These are phyloP conservation scores for Leptomonas pyrrhocoris DNA, from an alignment of 208 protist genomes.

Conservation along the genomic window DNA sequence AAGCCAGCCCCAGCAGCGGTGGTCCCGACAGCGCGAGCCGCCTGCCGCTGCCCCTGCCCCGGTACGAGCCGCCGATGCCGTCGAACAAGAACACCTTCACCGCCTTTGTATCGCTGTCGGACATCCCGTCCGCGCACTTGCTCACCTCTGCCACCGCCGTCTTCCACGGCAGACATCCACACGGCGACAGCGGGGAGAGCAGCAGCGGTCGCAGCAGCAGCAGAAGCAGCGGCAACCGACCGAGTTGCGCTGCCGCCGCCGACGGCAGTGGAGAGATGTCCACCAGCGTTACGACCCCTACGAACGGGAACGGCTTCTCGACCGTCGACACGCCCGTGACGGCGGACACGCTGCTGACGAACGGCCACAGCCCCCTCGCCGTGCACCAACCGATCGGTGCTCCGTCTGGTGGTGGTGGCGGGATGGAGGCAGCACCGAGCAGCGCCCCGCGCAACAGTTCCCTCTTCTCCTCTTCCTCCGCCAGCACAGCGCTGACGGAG, in stretches of 20 bases:
- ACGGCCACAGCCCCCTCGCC: not conserved
- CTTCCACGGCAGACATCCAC: not conserved
- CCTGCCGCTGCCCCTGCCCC: conserved; percentile 6
- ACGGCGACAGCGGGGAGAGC: not conserved
- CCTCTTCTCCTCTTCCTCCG: conserved; percentile 16
- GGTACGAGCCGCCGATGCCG: conserved; percentile 34
- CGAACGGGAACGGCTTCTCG: not conserved
- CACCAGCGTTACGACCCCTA: not conserved
- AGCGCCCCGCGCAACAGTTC: conserved; percentile 9
- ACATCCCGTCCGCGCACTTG: conserved; percentile 26
- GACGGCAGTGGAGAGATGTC: conserved; percentile 6
- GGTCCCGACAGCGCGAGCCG: not conserved
- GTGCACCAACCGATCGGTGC: not conserved
- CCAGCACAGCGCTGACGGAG: conserved; percentile 20
- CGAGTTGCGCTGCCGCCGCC: not conserved
- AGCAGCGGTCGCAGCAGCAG: no score
- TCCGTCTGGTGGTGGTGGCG: not conserved
- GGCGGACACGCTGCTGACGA: conserved; percentile 10
- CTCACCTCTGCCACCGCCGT: conserved; percentile 3
- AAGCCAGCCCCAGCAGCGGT: not conserved
- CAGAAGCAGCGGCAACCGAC: not conserved
- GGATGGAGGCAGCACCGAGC: not conserved
- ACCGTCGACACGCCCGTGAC: conserved; percentile 11
- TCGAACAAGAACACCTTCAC: conserved; percentile 31
- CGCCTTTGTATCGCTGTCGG: conserved; percentile 20